Conservation (phyloP, 2,329 filamentous ascomycete species). For the Cryoendolithus antarcticus region DNA sequence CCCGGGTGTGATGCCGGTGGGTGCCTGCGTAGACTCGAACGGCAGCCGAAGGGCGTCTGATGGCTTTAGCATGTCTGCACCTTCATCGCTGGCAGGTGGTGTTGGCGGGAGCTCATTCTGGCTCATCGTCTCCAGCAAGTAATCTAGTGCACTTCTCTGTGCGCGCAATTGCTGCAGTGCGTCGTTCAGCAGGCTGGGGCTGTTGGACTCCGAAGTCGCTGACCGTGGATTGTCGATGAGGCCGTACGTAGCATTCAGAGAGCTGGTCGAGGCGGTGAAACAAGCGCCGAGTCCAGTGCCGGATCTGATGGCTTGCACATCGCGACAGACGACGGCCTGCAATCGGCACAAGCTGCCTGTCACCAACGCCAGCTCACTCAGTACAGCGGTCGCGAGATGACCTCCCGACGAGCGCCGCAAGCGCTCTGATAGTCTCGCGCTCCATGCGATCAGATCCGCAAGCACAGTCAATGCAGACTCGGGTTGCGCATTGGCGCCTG, state of each 20-base stretch:
- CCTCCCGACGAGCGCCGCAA: slow-evolving; percentile 3
- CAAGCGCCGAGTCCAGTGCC: slow-evolving; percentile 4
- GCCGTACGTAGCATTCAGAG: slow-evolving; percentile 1
- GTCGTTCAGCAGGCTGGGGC: slow-evolving; percentile 1
- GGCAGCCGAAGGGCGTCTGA: too few relatives aligned
- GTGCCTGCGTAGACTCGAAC: background rate
- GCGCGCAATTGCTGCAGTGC: slow-evolving; percentile 10
- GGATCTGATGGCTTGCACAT: slow-evolving; percentile 1
- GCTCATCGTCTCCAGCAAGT: slow-evolving; percentile 8
- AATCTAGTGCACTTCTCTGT: slow-evolving; percentile 11
- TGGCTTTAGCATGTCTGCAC: background rate
- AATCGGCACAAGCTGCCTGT: slow-evolving; percentile 11
- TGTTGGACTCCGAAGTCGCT: too few relatives aligned
- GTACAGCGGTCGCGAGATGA: slow-evolving; percentile 3
- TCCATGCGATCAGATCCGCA: slow-evolving; percentile 6
- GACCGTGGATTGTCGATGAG: background rate
- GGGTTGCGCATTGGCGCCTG: slow-evolving; percentile 3
- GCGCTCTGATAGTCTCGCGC: slow-evolving; percentile 5
- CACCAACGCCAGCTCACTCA: slow-evolving; percentile 11
- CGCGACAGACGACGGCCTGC: slow-evolving; percentile 8
- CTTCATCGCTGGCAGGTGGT: slow-evolving; percentile 6
- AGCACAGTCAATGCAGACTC: slow-evolving; percentile 5
- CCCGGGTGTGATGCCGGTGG: slow-evolving; percentile 13
- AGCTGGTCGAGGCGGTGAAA: slow-evolving; percentile 4
- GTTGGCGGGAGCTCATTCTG: slow-evolving; percentile 8